phyloP scores from a whole-genome alignment of 345 rosid genomes.

The Erucastrum elatum region DNA sequence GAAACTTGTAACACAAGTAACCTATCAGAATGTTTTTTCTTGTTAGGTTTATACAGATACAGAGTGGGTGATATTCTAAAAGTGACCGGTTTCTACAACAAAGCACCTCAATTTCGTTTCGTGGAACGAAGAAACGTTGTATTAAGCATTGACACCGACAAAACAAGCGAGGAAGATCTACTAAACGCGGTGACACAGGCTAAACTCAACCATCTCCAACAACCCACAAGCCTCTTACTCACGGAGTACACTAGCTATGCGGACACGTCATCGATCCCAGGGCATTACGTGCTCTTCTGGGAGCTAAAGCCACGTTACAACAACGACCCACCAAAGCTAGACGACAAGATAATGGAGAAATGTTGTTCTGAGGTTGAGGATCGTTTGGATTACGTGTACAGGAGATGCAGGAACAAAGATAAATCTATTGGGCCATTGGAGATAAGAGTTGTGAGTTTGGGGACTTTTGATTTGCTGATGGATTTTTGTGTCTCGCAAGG shows the following conservation, averaged over 20 bases:
- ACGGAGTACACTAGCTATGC: slow-evolving; percentile 83
- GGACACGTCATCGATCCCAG: slow-evolving; percentile 74
- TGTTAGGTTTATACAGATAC: slow-evolving; percentile 73
- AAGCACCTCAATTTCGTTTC: slow-evolving; percentile 84
- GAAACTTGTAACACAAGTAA: slow-evolving; percentile 30
- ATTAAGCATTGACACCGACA: slow-evolving; percentile 82
- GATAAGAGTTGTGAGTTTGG: slow-evolving; percentile 74
- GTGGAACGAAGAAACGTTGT: slow-evolving; percentile 79
- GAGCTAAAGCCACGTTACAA: slow-evolving; percentile 62
- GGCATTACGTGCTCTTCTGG: slow-evolving; percentile 90
- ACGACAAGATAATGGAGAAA: slow-evolving; percentile 56
- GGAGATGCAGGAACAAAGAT: slow-evolving; percentile 81
- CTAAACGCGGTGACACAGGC: slow-evolving; percentile 76
- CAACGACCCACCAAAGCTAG: slow-evolving; percentile 53
- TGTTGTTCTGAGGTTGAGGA: slow-evolving; percentile 81
- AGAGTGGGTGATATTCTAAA: slow-evolving; percentile 87
- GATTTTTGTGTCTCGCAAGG: slow-evolving; percentile 85
- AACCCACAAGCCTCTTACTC: slow-evolving; percentile 64
- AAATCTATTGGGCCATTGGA: slow-evolving; percentile 78
- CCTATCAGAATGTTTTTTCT: not conserved
- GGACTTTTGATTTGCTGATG: slow-evolving; percentile 82
- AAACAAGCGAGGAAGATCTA: slow-evolving; percentile 88
- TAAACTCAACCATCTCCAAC: slow-evolving; percentile 54
- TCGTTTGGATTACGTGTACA: slow-evolving; percentile 76
- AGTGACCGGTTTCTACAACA: slow-evolving; percentile 80